Base-by-base conservation (phyloP, 306 rosid species). In the Mucuna pruriens region DNA sequence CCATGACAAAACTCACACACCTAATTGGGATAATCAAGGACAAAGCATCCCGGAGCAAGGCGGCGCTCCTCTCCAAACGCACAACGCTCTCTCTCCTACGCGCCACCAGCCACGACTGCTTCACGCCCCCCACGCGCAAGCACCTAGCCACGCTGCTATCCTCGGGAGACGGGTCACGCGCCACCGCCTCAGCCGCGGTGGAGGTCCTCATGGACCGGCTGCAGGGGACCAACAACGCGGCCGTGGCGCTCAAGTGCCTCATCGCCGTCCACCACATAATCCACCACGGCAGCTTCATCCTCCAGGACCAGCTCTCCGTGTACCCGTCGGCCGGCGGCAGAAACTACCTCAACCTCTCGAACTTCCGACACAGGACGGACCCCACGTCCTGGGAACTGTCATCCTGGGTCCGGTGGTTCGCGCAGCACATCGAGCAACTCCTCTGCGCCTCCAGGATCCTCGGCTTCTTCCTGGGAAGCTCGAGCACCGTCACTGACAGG, bases 181-280 rank as follows among this genome's bases (percentile, higher is more conserved):
- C 97, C 86, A 84, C 94, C 80, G 95, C 97, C 7, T 78, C 97
- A 11, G 54, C 90, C 61, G 88, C 83, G 62, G 49, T 95, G 0
- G 97, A 95, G 19, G 48, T 85, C 57, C 87, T 95, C 19, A 95
- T 91, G 97, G 95, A 95, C 80, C 92, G 99, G 8, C 92, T 95
- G 7, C 94, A 91, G 2, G 74, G 23, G 73, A 95, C 99, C 49
- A 83, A 82, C 23, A 81, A 78, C 91, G 85, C 97, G 72, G 89
- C 95, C 79, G 99, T 95, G 11, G 97, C 99, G 0, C 95, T 95
- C 87, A 95, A 95, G 65, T 95, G 95, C 62, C 90, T 95, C n/a
- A 29, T 95, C 87, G 89, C 84, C 51, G 90, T 90, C 71, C 97
- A 92, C 79, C 91, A 88, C 73, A 84, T 95, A 65, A 46, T 89